Base-by-base conservation (phyloP, 106 monocot species). In the Agapanthus africanus region DNA sequence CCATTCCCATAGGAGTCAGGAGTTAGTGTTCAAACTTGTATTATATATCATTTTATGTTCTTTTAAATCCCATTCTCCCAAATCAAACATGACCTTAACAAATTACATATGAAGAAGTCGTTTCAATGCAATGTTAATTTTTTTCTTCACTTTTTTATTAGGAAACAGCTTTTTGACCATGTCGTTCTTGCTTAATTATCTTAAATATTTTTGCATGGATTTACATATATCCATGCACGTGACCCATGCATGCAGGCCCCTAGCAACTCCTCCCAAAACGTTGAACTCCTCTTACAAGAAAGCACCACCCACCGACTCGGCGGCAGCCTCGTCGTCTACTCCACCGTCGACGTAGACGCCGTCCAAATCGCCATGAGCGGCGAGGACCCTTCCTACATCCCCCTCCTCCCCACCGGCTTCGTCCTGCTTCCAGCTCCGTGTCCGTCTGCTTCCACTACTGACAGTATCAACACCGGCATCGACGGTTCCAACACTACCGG, bases 231-330 rank as follows among this genome's bases (percentile, higher is more conserved):
- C 49, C 74, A 70, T 79, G 73, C 37, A 70, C 37, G 63, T 37
- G 18, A 23, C 2, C 14, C 6, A 16, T 22, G 0, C 34, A 63
- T 23, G 51, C 70, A 99, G 99, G 79, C 93, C 6, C 67, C 93
- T 26, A 84, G 90, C 83, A 99, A 93, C 73, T 99, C 99, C 10
- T 87, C 99, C 25, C 99, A 93, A 70, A 93, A 84, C 77, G 99
- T 93, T 37, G 99, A 93, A 63, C 85, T 99, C 67, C 82, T 99
- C 66, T 80, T 99, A 30, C 99, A 99, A 69, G 99, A 99, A 79
- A 99, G 93, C 87, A 81, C 83, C 83, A 93, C 87, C n/a, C 93
- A 99, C 71, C 83, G 82, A 0, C 28, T 80, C 23, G 90, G 85
- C 37, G 99, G 93, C 32, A 90, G 99, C 77, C 66, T 93, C 23